Conservation (phyloP, 768 basidiomycete species). For the Boletus coccyginus region DNA sequence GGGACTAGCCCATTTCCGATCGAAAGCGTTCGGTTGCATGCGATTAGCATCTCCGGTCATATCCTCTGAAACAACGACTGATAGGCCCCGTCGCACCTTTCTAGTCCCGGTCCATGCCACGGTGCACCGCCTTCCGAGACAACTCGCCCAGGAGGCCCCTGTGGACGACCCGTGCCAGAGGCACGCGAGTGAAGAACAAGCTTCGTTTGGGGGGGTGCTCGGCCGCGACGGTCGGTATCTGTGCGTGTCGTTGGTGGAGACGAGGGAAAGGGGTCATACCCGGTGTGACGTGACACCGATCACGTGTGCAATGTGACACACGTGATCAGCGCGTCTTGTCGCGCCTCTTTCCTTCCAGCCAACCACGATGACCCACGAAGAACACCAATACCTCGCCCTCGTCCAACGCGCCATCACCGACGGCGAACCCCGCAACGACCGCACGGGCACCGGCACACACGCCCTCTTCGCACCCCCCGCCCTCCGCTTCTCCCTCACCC, state of each 20-base stretch:
- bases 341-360: background rate
- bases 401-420: slow-evolving; percentile 70
- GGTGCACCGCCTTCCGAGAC: slow-evolving; percentile 20
- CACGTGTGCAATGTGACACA: slow-evolving; percentile 9
- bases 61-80: no score
- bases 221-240: slow-evolving; percentile 8
- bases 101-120: slow-evolving; percentile 25
- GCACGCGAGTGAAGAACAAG: slow-evolving; percentile 17
- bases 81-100: background rate
- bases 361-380: slow-evolving; percentile 57
- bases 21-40: no score
- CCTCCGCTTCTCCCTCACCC: slow-evolving; percentile 82
- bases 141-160: slow-evolving; percentile 18
- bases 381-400: slow-evolving; percentile 85
- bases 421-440: slow-evolving; percentile 81
- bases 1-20: no score
- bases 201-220: background rate
- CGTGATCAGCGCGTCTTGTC: slow-evolving; percentile 13
- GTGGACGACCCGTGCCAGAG: slow-evolving; percentile 22
- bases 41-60: no score
- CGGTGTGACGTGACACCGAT: slow-evolving; percentile 14
- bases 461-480: slow-evolving; percentile 90
- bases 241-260: background rate
- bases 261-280: background rate
- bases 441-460: slow-evolving; percentile 93